These are phyloP conservation scores for Plasmodium sp. DNA, from an alignment of 169 alveolate genomes.

Conservation along the genomic window DNA sequence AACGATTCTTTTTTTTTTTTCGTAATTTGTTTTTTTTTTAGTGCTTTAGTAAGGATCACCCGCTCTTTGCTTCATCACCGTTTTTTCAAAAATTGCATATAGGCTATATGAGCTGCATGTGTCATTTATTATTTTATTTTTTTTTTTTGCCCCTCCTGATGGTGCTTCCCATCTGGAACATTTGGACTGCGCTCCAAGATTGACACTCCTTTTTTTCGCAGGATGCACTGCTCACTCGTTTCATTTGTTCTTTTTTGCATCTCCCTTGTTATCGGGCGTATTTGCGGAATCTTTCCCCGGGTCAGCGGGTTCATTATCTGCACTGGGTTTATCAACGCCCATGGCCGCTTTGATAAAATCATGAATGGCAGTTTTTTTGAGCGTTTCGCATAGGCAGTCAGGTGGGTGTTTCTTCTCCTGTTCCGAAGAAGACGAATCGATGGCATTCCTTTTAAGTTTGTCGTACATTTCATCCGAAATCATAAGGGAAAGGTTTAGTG, in stretches of 20 bases:
- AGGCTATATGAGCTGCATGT: neutral
- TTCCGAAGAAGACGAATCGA: neutral
- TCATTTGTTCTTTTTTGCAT: neutral
- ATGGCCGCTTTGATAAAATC: neutral
- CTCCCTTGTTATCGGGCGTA: neutral
- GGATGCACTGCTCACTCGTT: neutral
- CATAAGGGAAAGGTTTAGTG: neutral
- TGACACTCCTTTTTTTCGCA: neutral
- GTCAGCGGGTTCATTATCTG: neutral
- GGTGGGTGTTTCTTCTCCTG: neutral
- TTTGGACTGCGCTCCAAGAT: neutral
- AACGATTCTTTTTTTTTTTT: no score
- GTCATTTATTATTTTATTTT: neutral
- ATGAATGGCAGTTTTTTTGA: neutral
- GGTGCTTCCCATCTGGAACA: neutral
- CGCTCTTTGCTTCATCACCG: neutral
- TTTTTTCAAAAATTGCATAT: neutral
- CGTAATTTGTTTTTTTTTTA: neutral
- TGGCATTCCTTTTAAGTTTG: neutral
- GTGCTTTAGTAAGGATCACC: neutral
- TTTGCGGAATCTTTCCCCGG: neutral
- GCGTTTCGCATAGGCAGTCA: neutral
- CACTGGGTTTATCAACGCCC: neutral
- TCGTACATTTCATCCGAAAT: constrained; percentile 45
- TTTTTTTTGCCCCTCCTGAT: neutral